These are phyloP conservation scores for Thalassia testudinum DNA, from an alignment of 116 monocot genomes.

Conservation along the genomic window DNA sequence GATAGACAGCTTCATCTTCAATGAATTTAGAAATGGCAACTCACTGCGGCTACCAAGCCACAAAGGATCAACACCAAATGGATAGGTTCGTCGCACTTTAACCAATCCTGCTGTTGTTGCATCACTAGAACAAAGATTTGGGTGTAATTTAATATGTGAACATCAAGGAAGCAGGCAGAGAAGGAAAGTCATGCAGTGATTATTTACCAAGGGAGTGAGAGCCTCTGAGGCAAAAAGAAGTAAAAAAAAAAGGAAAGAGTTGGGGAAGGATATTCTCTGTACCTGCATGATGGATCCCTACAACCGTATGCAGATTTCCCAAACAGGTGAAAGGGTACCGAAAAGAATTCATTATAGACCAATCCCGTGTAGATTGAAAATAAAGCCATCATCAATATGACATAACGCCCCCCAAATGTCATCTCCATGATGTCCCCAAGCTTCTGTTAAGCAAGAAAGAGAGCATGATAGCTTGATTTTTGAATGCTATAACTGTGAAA, in stretches of 20 bases:
- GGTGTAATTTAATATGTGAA: too few relatives aligned
- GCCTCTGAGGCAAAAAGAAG: too few relatives aligned
- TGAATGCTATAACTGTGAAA: too few relatives aligned
- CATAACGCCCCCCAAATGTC: conserved; percentile 96
- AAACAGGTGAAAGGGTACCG: conserved; percentile 93
- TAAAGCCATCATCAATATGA: conserved; percentile 87
- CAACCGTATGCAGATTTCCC: conserved; percentile 91
- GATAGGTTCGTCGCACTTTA: conserved; percentile 64
- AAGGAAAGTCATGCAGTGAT: too few relatives aligned
- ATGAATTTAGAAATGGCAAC: conserved; percentile 93
- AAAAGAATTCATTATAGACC: conserved; percentile 98
- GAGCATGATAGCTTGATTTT: neutral
- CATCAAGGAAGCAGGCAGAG: neutral
- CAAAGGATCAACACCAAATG: conserved; percentile 88
- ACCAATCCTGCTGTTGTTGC: conserved; percentile 57
- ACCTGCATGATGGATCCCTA: conserved; percentile 92
- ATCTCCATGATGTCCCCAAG: conserved; percentile 98
- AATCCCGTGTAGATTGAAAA: conserved; percentile 98
- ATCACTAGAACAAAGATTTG: conserved; percentile 33
- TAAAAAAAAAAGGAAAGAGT: too few relatives aligned
- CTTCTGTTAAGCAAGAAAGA: conserved; percentile 41
- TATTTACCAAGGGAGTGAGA: too few relatives aligned
- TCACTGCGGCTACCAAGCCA: conserved; percentile 97
- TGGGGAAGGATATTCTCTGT: conserved; percentile 6
- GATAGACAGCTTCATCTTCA: conserved; percentile 99